phyloP scores from a whole-genome alignment of 2,329 filamentous ascomycete genomes.

The Nannizzia gypsea region DNA sequence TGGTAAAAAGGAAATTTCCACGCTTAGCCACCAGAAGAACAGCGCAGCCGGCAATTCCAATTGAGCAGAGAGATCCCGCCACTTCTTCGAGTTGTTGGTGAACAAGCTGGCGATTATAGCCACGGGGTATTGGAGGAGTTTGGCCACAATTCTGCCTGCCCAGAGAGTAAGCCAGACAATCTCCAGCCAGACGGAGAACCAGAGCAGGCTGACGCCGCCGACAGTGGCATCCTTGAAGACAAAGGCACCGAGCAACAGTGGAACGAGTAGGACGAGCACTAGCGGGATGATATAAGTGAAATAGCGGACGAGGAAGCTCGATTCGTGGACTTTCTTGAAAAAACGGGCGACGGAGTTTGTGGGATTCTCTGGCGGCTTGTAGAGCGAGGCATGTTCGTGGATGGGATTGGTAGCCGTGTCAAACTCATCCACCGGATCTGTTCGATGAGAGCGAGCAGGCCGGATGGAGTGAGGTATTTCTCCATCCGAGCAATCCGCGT shows the following conservation, averaged over 20 bases:
- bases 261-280: conserved; percentile 53
- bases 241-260: conserved; percentile 53
- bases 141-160: conserved; percentile 58
- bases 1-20: conserved; percentile 74
- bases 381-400: conserved; percentile 54
- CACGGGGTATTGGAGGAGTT: conserved; percentile 51
- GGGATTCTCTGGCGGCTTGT: conserved; percentile 53
- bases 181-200: conserved; percentile 94
- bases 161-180: conserved; percentile 87
- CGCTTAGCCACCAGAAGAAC: conserved; percentile 84
- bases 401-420: conserved; percentile 56
- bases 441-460: conserved; percentile 41
- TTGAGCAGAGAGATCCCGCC: conserved; percentile 75
- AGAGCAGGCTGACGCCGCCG: conserved; percentile 66
- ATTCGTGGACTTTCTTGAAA: conserved; percentile 54
- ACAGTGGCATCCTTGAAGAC: conserved; percentile 49
- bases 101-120: conserved; percentile 58
- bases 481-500: conserved; percentile 21
- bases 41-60: conserved; percentile 75
- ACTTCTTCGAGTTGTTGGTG: conserved; percentile 84
- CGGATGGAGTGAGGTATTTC: conserved; percentile 37
- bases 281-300: conserved; percentile 59
- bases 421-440: conserved; percentile 54
- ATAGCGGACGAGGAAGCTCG: conserved; percentile 55
- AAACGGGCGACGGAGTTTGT: conserved; percentile 50